These are phyloP conservation scores for Chrysanthemum seticuspe DNA, from an alignment of 129 eudicot species.

Conservation along the genomic window DNA sequence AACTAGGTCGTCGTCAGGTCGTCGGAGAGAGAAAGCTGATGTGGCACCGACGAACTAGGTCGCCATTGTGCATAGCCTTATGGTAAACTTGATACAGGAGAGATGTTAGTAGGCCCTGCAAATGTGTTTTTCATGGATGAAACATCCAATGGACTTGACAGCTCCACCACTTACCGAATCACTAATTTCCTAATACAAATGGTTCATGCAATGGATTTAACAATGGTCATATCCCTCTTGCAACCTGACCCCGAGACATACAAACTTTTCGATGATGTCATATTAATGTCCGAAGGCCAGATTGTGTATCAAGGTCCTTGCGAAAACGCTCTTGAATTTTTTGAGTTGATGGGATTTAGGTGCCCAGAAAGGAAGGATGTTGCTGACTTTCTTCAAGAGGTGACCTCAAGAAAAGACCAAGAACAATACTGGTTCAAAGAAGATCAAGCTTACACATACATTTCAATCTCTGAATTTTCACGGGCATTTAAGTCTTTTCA, in stretches of 20 bases:
- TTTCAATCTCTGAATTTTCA: conserved; percentile 25
- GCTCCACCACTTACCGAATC: conserved; percentile 55
- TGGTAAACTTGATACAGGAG: conserved; percentile 35
- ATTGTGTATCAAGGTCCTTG: conserved; percentile 64
- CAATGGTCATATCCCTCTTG: conserved; percentile 51
- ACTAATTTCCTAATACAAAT: conserved; percentile 45
- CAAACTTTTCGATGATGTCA: conserved; percentile 55
- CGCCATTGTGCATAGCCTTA: too few species aligned
- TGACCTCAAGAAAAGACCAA: conserved; percentile 36
- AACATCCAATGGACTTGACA: conserved; percentile 59
- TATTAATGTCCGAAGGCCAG: conserved; percentile 55
- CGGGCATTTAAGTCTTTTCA: conserved; percentile 31
- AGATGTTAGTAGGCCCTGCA: conserved; percentile 66
- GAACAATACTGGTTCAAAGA: conserved; percentile 29
- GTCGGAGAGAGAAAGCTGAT: too few species aligned
- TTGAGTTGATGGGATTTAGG: conserved; percentile 48
- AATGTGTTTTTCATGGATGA: conserved; percentile 61
- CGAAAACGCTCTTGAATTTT: conserved; percentile 43
- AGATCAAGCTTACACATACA: conserved; percentile 22
- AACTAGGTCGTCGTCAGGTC: too few species aligned
- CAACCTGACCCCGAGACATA: conserved; percentile 64
- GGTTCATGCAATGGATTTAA: conserved; percentile 52
- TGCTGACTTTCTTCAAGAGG: conserved; percentile 41
- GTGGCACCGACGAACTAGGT: too few species aligned
- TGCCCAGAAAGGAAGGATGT: conserved; percentile 44